These are phyloP conservation scores for Galerina sulciceps DNA, from an alignment of 768 basidiomycete genomes.

Conservation along the genomic window DNA sequence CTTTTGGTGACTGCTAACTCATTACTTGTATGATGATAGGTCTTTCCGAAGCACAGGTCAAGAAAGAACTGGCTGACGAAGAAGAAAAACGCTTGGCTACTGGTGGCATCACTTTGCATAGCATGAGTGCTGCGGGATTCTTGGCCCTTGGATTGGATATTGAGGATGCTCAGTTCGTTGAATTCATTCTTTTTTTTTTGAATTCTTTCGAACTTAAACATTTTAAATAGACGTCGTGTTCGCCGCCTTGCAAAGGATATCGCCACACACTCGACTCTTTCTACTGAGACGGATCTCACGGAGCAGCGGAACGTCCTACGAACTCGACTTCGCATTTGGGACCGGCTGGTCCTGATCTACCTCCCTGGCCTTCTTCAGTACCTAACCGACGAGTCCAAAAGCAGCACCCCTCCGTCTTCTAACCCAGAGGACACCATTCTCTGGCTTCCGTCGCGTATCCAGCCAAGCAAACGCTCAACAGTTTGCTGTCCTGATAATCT, in stretches of 20 bases:
- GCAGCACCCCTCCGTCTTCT: not conserved
- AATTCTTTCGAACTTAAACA: too few species aligned
- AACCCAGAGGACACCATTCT: slow-evolving; percentile 5
- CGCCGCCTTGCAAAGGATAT: not conserved
- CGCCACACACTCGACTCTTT: not conserved
- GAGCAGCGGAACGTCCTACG: not conserved
- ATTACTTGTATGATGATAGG: too few species aligned
- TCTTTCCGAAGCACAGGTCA: slow-evolving; percentile 5
- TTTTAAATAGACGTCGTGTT: slow-evolving; percentile 6
- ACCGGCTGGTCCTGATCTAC: slow-evolving; percentile 11
- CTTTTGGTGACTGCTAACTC: too few species aligned
- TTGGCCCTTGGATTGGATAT: not conserved
- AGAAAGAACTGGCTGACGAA: slow-evolving; percentile 1
- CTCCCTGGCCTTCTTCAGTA: slow-evolving; percentile 15
- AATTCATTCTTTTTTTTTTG: too few species aligned
- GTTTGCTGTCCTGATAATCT: not conserved
- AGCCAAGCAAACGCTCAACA: not conserved
- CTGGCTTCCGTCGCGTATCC: slow-evolving; percentile 15
- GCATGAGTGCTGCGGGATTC: not conserved
- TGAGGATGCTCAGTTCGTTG: slow-evolving; percentile 2
- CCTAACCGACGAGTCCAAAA: not conserved
- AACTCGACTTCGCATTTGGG: slow-evolving; percentile 12
- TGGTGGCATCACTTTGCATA: not conserved
- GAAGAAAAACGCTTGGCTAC: not conserved
- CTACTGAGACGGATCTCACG: not conserved